Evolutionary conservation across 2,329 filamentous ascomycete species (phyloP).

Genomic region (Penicillium sp.): DNA sequence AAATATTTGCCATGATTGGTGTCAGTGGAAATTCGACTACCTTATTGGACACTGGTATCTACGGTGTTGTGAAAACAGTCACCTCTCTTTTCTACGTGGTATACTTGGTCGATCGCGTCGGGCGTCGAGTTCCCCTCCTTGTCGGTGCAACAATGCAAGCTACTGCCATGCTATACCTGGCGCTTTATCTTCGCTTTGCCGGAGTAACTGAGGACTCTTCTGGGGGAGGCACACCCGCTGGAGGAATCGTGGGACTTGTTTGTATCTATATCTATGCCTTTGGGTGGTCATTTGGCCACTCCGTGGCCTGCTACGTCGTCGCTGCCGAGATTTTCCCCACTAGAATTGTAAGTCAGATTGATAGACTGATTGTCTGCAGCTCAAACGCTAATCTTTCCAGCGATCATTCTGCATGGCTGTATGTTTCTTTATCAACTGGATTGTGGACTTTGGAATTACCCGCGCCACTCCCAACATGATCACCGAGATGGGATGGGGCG

Average conservation of each 20-base stretch:
- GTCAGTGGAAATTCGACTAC: conserved; percentile 31
- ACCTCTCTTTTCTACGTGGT: conserved; percentile 35
- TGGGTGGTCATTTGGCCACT: conserved; percentile 33
- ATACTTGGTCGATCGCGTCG: conserved; percentile 35
- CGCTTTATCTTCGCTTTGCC: conserved; percentile 37
- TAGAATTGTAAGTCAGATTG: conserved; percentile 20
- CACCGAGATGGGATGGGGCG: conserved; percentile 38
- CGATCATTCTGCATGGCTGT: conserved; percentile 32
- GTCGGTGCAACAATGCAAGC: conserved; percentile 33
- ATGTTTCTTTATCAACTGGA: conserved; percentile 34
- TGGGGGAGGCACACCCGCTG: conserved; percentile 36
- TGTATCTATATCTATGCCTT: conserved; percentile 35
- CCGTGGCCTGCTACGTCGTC: conserved; percentile 30
- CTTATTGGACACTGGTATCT: conserved; percentile 42
- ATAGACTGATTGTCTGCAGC: neutral
- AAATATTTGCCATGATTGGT: conserved; percentile 45
- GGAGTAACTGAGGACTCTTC: conserved; percentile 25
- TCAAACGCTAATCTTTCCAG: neutral
- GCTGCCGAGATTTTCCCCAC: conserved; percentile 32
- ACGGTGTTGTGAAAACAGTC: conserved; percentile 36
- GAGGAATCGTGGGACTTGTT: conserved; percentile 45
- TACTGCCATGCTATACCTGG: conserved; percentile 35
- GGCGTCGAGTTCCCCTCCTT: conserved; percentile 31
- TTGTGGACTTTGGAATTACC: conserved; percentile 33
- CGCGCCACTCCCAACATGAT: conserved; percentile 37